Conservation (phyloP, 2,329 filamentous ascomycete genomes). For the Emmonsiellopsis sp. region DNA sequence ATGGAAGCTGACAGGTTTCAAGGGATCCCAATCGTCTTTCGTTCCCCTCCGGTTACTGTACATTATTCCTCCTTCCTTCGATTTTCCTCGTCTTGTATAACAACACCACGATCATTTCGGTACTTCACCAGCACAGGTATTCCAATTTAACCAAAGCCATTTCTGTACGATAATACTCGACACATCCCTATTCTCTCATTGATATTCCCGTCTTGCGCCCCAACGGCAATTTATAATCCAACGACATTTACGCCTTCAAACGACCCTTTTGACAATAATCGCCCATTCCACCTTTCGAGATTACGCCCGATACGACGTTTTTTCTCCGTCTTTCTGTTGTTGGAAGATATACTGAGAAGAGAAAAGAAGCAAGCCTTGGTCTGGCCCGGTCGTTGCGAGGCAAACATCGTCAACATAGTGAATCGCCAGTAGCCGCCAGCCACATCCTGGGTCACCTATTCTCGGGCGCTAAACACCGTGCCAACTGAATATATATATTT, state of each 20-base stretch:
- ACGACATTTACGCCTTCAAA: neutral
- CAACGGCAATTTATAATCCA: neutral
- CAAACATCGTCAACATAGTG: no score
- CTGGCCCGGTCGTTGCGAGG: no score
- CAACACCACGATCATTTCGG: conserved; percentile 1
- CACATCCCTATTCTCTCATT: neutral
- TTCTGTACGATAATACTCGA: conserved; percentile 3
- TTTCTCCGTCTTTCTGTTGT: neutral
- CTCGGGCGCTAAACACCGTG: neutral
- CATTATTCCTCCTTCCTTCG: conserved; percentile 3
- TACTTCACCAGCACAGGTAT: neutral
- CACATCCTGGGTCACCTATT: neutral
- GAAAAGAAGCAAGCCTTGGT: neutral
- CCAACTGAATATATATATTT: neutral
- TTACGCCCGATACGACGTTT: neutral
- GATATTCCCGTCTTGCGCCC: neutral
- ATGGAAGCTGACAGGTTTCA: conserved; percentile 7
- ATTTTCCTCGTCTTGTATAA: conserved; percentile 1
- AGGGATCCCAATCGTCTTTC: conserved; percentile 1
- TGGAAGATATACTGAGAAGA: neutral
- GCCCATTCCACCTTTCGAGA: neutral
- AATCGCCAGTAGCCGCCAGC: no score
- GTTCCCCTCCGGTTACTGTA: conserved; percentile 2
- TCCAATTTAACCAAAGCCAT: neutral
- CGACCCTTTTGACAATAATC: neutral